Base-by-base conservation (phyloP, 371 early-diverging fungal species). In the Mortierella sp. region DNA sequence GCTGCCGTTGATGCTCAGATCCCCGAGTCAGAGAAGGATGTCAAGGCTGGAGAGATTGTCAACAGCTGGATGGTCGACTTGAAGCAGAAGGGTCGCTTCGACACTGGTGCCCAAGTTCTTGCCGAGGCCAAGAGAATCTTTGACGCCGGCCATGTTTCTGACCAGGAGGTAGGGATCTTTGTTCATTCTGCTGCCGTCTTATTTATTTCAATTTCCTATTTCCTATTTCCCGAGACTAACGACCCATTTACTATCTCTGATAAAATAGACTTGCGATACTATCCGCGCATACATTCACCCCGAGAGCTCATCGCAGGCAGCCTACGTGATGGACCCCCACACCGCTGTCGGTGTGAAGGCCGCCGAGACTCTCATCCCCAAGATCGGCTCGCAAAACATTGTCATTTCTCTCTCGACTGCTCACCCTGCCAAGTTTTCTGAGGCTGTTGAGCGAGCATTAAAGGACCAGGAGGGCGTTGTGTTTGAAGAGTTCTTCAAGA, bases 361-460 rank as follows among this genome's bases (percentile, higher is more conserved):
- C 16, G 97, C 97, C 13, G 96, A 98, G 75, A 75, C 90, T 45
- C 31, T 81, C 10, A 48, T 75, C 0, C 74, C 84, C 70, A 79
- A 81, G 74, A 76, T 77, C 9, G 72, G 87, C 44, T 73, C 79
- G 63, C 76, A 73, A 3, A 82, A 76, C 26, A 70, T 81, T 77
- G 90, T 94, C 72, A 89, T 98, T 58, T 95, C 95, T 72, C 90
- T 99, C 52, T 94, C 98, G 44, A 98, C 99, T 0, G 99, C 99
- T 28, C 97, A 97, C 72, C 99, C 99, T 42, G 98, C 98, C 70
- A 99, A 99, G 89, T 99, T 99, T 89, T 93, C 96, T 6, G 97
- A 96, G 48, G 97, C 98, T 19, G 97, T 99, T 47, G 93, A 94
- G 80, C 84, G 89, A 73, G 96, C 98, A 26, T 89, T 97, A 75